Percentiles rank a stretch among this genome's conserved stretches.
These are phyloP conservation scores for Barnettozyma populi DNA, from an alignment of 805 yeast genomes.

Conservation along the genomic window DNA sequence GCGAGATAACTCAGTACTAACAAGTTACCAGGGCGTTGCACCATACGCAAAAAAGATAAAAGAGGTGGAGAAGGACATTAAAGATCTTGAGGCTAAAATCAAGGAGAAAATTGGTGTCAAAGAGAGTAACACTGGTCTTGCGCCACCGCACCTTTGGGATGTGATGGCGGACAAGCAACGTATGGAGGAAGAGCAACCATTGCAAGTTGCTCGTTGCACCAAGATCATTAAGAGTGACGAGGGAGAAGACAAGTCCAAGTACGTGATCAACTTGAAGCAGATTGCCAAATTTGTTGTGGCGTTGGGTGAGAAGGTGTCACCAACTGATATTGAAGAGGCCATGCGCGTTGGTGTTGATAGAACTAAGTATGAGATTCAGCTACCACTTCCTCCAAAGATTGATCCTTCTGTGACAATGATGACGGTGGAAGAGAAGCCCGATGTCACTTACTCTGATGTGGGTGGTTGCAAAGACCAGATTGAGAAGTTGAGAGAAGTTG, in stretches of 20 bases:
- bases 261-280: conserved; percentile 94
- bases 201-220: conserved; percentile 98
- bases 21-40: conserved; percentile 67
- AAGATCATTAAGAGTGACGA: conserved; percentile 72
- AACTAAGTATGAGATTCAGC: conserved; percentile 91
- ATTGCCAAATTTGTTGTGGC: conserved; percentile 98
- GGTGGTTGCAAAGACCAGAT: conserved; percentile 99
- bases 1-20: conserved; percentile 9
- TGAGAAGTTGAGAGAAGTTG: conserved; percentile 93
- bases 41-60: conserved; percentile 85
- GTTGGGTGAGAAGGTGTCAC: conserved; percentile 93
- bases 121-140: conserved; percentile 96
- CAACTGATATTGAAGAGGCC: conserved; percentile 98
- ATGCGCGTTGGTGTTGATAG: conserved; percentile 99
- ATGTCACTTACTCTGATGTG: conserved; percentile 95
- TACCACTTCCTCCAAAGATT: conserved; percentile 95
- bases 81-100: conserved; percentile 76
- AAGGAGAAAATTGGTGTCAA: conserved; percentile 92
- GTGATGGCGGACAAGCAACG: conserved; percentile 93
- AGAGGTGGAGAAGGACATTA: conserved; percentile 79
- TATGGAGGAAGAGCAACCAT: conserved; percentile 88
- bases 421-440: conserved; percentile 99
- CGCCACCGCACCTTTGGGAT: conserved; percentile 97
- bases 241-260: conserved; percentile 80
- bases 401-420: conserved; percentile 99